phyloP scores from a whole-genome alignment of 495 filamentous ascomycete genomes.

The Tetracladium marchalianum region DNA sequence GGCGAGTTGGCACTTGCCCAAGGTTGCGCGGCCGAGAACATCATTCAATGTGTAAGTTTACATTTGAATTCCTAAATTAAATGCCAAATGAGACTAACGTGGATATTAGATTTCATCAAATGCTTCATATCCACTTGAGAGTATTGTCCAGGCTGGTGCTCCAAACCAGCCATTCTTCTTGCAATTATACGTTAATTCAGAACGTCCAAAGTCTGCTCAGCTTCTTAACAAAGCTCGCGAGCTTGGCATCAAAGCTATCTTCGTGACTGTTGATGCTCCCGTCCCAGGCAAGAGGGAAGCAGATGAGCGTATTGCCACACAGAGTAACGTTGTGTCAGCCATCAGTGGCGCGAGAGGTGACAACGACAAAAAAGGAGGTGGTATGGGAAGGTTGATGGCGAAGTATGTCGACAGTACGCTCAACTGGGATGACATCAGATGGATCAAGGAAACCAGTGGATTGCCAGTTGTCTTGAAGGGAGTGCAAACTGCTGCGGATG shows the following conservation, averaged over 20 bases:
- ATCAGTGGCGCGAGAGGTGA: constrained; percentile 42
- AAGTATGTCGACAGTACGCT: constrained; percentile 42
- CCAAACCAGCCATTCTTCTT: constrained; percentile 50
- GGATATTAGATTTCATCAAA: constrained; percentile 45
- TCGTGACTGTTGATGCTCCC: constrained; percentile 32
- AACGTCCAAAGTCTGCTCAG: constrained; percentile 50
- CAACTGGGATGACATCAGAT: constrained; percentile 2
- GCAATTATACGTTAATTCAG: constrained; percentile 71
- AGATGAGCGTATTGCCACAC: constrained; percentile 40
- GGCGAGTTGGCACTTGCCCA: constrained; percentile 40
- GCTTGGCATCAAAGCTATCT: constrained; percentile 26
- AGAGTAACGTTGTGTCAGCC: constrained; percentile 33
- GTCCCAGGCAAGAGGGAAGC: constrained; percentile 50
- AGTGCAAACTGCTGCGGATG: constrained; percentile 84
- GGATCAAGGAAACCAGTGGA: constrained; percentile 31
- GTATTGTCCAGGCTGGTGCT: constrained; percentile 39
- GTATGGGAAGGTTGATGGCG: constrained; percentile 59
- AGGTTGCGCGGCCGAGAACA: constrained; percentile 37
- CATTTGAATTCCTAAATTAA: too few relatives aligned
- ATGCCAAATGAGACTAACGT: too few relatives aligned
- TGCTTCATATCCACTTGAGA: constrained; percentile 51
- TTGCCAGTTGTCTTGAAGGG: constrained; percentile 88
- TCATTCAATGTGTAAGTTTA: constrained; percentile 27
- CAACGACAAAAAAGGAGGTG: constrained; percentile 57
- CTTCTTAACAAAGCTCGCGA: constrained; percentile 45